phyloP scores from a whole-genome alignment of 768 basidiomycete species.

The Mycena rebaudengoi region DNA sequence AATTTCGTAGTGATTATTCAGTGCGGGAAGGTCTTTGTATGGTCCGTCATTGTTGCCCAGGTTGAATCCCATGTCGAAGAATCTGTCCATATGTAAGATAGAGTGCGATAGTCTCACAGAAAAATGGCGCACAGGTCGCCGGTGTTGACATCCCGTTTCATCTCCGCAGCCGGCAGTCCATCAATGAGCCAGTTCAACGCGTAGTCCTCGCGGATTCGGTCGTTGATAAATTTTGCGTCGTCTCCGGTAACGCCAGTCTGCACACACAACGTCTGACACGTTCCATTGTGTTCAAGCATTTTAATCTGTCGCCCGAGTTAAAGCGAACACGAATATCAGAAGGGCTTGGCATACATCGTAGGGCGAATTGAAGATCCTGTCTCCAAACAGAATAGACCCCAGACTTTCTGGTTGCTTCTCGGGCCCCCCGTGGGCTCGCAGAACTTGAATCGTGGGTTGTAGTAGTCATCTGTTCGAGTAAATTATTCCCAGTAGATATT shows the following conservation, averaged over 20 bases:
- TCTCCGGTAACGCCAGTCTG: constrained; percentile 62
- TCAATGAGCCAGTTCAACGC: constrained; percentile 95
- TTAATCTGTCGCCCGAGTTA: constrained; percentile 60
- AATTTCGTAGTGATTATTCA: constrained; percentile 96
- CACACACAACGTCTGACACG: constrained; percentile 81
- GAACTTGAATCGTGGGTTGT: constrained; percentile 86
- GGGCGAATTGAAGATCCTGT: constrained; percentile 91
- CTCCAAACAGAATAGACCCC: constrained; percentile 96
- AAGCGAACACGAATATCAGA: constrained; percentile 4
- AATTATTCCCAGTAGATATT: constrained; percentile 14
- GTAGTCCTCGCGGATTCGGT: constrained; percentile 91
- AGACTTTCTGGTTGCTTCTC: constrained; percentile 83
- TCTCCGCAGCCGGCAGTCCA: constrained; percentile 92
- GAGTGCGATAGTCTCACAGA: too few species aligned
- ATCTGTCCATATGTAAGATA: too few species aligned
- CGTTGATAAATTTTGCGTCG: constrained; percentile 90
- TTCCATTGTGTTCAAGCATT: constrained; percentile 80
- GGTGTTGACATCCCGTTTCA: constrained; percentile 82
- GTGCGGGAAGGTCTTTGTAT: constrained; percentile 65
- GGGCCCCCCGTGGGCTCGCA: constrained; percentile 82
- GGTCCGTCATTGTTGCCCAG: constrained; percentile 71
- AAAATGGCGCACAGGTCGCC: constrained; percentile 91
- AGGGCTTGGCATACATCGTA: constrained; percentile 70
- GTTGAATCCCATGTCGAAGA: too few species aligned
- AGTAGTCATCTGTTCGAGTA: constrained; percentile 82